Evolutionary conservation across 352 stramenopile species (phyloP).

Genomic region (Phytophthora pisi): DNA sequence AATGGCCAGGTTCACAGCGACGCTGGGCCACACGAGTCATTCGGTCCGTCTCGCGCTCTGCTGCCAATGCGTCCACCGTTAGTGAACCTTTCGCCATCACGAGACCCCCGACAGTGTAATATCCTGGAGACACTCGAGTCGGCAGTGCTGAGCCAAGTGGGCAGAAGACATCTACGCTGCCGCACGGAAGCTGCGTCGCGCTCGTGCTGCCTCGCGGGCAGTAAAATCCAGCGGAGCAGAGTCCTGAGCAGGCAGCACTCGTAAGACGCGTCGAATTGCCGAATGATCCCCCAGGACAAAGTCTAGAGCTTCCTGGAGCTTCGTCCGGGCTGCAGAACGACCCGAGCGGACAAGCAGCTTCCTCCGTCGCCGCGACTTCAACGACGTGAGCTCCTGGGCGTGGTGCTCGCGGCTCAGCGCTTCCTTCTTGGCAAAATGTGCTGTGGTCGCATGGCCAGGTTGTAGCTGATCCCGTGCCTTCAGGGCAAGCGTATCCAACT

Average conservation of each 20-base stretch:
- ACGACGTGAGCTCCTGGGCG: slow-evolving; percentile 43
- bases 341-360: slow-evolving; percentile 40
- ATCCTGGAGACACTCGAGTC: slow-evolving; percentile 40
- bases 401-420: slow-evolving; percentile 21
- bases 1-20: slow-evolving; percentile 67
- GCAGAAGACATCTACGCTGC: slow-evolving; percentile 49
- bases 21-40: slow-evolving; percentile 45
- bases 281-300: slow-evolving; percentile 71
- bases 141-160: slow-evolving; percentile 47
- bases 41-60: slow-evolving; percentile 9
- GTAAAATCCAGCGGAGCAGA: slow-evolving; percentile 63
- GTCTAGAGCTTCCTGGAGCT: slow-evolving; percentile 29
- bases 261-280: slow-evolving; percentile 51
- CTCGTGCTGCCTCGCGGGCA: slow-evolving; percentile 57
- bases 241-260: slow-evolving; percentile 47
- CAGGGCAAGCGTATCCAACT: slow-evolving; percentile 66
- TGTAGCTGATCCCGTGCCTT: slow-evolving; percentile 53
- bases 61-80: slow-evolving; percentile 14
- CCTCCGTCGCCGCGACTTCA: slow-evolving; percentile 6
- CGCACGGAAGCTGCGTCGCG: slow-evolving; percentile 46
- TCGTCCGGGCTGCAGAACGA: slow-evolving; percentile 57
- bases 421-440: slow-evolving; percentile 30
- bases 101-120: slow-evolving; percentile 46
- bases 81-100: slow-evolving; percentile 12
- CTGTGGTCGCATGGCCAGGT: slow-evolving; percentile 39